Evolutionary conservation across 208 protist species (phyloP).

Genomic region (Crithidia bombi): DNA sequence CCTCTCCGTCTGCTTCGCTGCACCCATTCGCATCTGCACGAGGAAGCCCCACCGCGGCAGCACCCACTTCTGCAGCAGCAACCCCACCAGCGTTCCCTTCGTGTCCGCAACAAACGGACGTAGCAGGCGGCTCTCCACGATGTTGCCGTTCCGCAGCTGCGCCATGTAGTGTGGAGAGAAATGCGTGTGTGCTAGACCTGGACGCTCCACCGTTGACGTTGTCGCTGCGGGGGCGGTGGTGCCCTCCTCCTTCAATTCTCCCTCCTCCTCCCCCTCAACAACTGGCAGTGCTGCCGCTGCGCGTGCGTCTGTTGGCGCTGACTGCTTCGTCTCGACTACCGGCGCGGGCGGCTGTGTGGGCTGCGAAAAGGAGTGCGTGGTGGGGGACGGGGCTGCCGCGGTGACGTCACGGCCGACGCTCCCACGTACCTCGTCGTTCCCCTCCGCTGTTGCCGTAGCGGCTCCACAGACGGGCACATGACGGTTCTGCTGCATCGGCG

Average conservation of each 20-base stretch:
- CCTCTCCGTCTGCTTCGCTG: not conserved
- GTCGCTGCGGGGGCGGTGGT: not conserved
- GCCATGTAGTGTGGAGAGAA: not conserved
- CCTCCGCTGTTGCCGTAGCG: not conserved
- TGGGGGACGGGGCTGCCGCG: not conserved
- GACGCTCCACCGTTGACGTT: not conserved
- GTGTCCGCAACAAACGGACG: conserved; percentile 32
- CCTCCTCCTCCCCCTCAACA: not conserved
- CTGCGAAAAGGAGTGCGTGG: not conserved
- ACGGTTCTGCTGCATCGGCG: not conserved
- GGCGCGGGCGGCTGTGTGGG: conserved; percentile 3
- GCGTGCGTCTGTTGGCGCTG: not conserved
- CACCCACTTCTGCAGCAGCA: conserved; percentile 31
- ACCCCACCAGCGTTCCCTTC: conserved; percentile 25
- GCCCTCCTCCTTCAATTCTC: not conserved
- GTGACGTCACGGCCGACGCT: not conserved
- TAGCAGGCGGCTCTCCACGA: conserved; percentile 36
- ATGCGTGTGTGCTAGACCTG: not conserved
- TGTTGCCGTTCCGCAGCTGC: conserved; percentile 13
- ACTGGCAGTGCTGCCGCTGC: not conserved
- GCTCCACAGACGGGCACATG: not conserved
- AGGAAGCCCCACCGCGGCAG: conserved; percentile 33
- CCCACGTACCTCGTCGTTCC: not conserved
- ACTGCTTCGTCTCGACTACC: not conserved
- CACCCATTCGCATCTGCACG: not conserved